Evolutionary conservation across 345 rosid species (phyloP), one percentile per base, ranked within the genome.

Genomic region (Clarkia xantiana): DNA sequence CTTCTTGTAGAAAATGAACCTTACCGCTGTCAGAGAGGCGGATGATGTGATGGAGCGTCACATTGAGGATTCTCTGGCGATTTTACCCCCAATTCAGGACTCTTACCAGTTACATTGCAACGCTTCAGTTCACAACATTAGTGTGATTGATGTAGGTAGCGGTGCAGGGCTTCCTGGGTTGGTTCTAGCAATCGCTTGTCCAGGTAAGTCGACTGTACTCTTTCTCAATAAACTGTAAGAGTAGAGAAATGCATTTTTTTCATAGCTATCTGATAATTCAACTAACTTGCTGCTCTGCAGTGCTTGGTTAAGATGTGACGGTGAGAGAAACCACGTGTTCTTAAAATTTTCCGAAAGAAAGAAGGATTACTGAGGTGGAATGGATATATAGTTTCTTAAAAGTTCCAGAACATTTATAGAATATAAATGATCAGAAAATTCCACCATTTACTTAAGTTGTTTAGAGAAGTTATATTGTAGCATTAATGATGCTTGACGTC

Each of bases 141-240:
- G 51, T 1, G 60, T 90, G 18, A 78, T 90, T 42, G 94, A 90
- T 64, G 94, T 90, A 42, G 97, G 97, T 51, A 83, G 72, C 8
- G 96, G 96, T 1, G 73, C 94, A 0, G 97, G 96, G 20, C 96
- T 86, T 67, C 97, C 96, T 16, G 97, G 97, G 10, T 25, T 90
- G 60, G 61, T 90, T 63, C 68, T 86, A 47, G 97, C 97, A 29
- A 79, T 86, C 57, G 94, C 86, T 17, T 55, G 80, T 44, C 91
- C 91, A 25, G 86, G 94, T 84, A 46, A 23, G 16, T 5, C 18
- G 2, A 6, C 39, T 1, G 1, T 20, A 40, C 34, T n/a, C 36
- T 42, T 50, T 49, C 49, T 42, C 5, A 41, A 41, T 4, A 29
- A 23, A 29, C 36, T 29, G 36, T 10, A 29, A 29, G 36, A 2